Evolutionary conservation across 257 asterid genomes (phyloP).

Genomic region (Buddleja alternifolia): DNA sequence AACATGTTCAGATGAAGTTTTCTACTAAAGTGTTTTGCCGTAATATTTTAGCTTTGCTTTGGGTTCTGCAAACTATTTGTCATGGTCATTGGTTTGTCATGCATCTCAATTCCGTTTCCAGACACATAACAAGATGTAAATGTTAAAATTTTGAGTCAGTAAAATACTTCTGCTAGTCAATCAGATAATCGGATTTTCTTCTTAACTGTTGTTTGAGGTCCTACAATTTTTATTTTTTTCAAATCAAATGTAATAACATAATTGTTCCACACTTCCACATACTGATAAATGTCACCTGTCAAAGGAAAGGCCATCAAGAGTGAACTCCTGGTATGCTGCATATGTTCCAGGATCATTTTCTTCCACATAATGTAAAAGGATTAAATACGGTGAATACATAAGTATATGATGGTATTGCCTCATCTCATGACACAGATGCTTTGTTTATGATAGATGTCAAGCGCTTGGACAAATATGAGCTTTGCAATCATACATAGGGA

Average conservation of each 20-base stretch:
- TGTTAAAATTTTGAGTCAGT: constrained; percentile 4
- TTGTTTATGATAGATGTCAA: constrained; percentile 94
- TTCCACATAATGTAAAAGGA: constrained; percentile 44
- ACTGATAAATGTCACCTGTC: constrained; percentile 22
- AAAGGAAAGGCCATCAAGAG: constrained; percentile 15
- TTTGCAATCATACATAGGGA: constrained; percentile 92
- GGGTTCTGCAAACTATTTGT: constrained; percentile 12
- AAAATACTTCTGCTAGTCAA: not conserved
- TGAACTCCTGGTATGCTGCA: constrained; percentile 28
- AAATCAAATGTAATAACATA: not conserved
- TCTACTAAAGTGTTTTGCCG: constrained; percentile 5
- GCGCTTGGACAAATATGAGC: constrained; percentile 99
- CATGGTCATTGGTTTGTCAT: not conserved
- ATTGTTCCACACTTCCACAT: not conserved
- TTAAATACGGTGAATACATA: constrained; percentile 54
- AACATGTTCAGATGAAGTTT: constrained; percentile 11
- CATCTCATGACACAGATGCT: constrained; percentile 86
- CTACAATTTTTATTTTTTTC: not conserved
- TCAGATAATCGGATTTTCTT: constrained; percentile 3
- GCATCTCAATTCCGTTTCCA: constrained; percentile 16
- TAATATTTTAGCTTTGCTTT: constrained; percentile 20
- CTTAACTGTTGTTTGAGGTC: constrained; percentile 1
- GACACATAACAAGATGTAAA: constrained; percentile 1
- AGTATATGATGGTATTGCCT: constrained; percentile 55
- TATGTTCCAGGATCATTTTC: constrained; percentile 40